Base-by-base conservation (phyloP, 2,329 filamentous ascomycete genomes). In the Arthrobotrys musiformis region DNA sequence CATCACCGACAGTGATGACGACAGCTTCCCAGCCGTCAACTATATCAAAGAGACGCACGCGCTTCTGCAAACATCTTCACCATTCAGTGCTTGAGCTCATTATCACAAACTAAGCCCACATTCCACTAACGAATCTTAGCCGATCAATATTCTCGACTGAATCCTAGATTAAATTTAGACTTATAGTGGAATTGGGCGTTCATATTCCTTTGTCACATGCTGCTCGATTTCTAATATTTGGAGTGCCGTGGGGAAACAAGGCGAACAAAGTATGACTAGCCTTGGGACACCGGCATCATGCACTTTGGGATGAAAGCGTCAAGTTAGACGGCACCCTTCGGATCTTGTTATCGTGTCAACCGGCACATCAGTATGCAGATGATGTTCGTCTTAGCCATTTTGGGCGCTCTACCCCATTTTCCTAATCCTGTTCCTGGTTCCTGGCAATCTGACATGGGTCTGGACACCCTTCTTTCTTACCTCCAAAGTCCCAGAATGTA, bases 391-490 rank as follows among this genome's bases (percentile, higher is more conserved):
- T 58, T 76, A 76, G 58, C 72, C 72, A 67, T 48, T 76, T 76
- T 67, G 72, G 72, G 72, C 17, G 37, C 44, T 48, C 58, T 66
- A 69, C 64, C 72, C 72, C 60, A 64, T 64, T 42, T 70, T 60
- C 72, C 58, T 58, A 56, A 58, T 60, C 56, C 19, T 76, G 72
- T 76, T 76, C 72, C 72, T 76, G 72, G 72, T 76, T 76, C 72
- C 72, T 76, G 72, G 72, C 72, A 76, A 76, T 66, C 64, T 64
- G 50, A 69, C 72, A 76, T 76, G 72, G 72, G 64, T 70, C 46
- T n/a, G 30, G 64, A 70, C 72, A 76, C 70, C 62, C 70, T 63
- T 19, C 70, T 70, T 70, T 70, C 72, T 58, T 56, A 72, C 46
- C 28, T 48, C 35, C 40, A 50, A 76, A 52, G 26, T 63, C 42